Conservation (phyloP, 2,329 filamentous ascomycete genomes). For the Aquanectria penicillioides region DNA sequence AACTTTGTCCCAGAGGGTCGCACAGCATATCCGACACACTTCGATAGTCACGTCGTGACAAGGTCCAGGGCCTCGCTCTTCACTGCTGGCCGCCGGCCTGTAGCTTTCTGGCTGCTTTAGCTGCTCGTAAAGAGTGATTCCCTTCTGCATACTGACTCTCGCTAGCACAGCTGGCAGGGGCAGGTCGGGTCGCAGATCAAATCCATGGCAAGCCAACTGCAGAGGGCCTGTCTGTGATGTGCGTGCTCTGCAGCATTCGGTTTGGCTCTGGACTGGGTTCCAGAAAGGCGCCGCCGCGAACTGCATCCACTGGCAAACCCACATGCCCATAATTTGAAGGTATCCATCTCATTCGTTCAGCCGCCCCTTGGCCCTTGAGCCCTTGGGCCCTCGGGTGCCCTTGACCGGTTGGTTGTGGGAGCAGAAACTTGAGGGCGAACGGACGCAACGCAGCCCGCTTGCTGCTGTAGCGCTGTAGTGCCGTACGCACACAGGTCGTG, state of each 20-base stretch:
- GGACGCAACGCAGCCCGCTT: neutral
- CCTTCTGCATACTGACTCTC: too few relatives aligned
- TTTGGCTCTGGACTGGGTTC: too few relatives aligned
- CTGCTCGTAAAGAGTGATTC: neutral
- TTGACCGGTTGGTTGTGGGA: neutral
- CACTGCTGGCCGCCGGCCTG: neutral
- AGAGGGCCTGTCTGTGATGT: constrained; percentile 31
- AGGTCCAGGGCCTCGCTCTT: neutral
- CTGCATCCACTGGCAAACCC: constrained; percentile 34
- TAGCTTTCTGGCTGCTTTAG: neutral
- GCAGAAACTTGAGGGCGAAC: neutral
- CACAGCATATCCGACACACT: constrained; percentile 2
- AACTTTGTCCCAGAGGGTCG: neutral
- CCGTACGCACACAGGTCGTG: neutral
- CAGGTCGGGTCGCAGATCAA: constrained; percentile 33
- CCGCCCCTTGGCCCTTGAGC: neutral
- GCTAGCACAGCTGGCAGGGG: constrained; percentile 26
- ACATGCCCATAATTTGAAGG: constrained; percentile 23
- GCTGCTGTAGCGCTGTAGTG: constrained; percentile 4
- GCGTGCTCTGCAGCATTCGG: constrained; percentile 31
- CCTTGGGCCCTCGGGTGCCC: neutral
- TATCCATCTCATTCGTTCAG: constrained; percentile 11
- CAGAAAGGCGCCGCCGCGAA: constrained; percentile 23
- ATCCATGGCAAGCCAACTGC: constrained; percentile 26
- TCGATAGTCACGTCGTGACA: constrained; percentile 5